A percentile compares a stretch with the other conserved stretches of the same genome.
Conservation (phyloP, 2,329 filamentous ascomycete species). For the Xylaria sp. region DNA sequence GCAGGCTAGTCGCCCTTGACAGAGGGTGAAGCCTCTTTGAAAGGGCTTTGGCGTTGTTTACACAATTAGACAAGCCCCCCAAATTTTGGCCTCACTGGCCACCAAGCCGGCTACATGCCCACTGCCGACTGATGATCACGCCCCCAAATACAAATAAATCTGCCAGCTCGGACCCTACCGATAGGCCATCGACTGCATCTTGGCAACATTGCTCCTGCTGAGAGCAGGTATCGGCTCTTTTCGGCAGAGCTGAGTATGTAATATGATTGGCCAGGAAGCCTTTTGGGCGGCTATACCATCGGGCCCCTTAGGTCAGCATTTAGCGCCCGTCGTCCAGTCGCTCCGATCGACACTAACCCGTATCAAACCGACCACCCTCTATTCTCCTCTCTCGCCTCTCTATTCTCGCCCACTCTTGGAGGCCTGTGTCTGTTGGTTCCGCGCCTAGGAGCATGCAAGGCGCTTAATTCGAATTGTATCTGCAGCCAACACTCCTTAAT, state of each 20-base stretch:
- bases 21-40: neutral
- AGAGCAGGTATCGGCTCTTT: slow-evolving; percentile 1
- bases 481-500: neutral
- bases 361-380: slow-evolving; percentile 18
- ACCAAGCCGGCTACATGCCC: slow-evolving; percentile 1
- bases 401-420: neutral
- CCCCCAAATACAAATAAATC: slow-evolving; percentile 1
- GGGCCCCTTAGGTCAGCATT: slow-evolving; percentile 5
- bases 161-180: neutral
- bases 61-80: neutral
- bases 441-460: slow-evolving; percentile 5
- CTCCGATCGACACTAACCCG: slow-evolving; percentile 11
- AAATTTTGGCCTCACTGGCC: neutral
- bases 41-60: neutral
- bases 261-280: slow-evolving; percentile 42
- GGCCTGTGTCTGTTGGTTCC: slow-evolving; percentile 9
- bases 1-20: neutral
- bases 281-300: slow-evolving; percentile 37
- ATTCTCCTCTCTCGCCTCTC: no score
- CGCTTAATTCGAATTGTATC: slow-evolving; percentile 7
- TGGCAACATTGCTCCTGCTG: slow-evolving; percentile 12
- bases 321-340: slow-evolving; percentile 30
- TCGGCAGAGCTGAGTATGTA: slow-evolving; percentile 22
- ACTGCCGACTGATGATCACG: slow-evolving; percentile 13
- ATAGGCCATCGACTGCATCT: slow-evolving; percentile 23